Evolutionary conservation across 768 basidiomycete genomes (phyloP), one percentile per base, ranked within the genome.

Genomic region (Tulasnella sp.): DNA sequence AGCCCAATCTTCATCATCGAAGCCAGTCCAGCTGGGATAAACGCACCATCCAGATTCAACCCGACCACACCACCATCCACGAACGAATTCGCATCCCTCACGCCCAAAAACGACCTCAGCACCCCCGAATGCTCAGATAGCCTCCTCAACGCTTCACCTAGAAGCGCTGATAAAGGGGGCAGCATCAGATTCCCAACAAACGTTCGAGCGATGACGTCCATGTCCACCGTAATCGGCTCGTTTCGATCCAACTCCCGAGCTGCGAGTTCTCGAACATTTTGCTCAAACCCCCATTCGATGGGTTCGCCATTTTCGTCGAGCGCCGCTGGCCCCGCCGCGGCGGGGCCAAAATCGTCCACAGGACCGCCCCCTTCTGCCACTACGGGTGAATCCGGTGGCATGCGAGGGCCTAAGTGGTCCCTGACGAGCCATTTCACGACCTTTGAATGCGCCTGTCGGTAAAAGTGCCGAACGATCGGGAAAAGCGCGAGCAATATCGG

Each of bases 241-340:
- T 67, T 67, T 25, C 75, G 68, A 31, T 76, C 75, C 39, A 70
- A 37, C 25, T 39, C 73, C 58, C 58, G 25, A 9, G 52, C 73
- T 6, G 37, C 40, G 67, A 76, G n/a, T 19, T 76, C 75, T 15
- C 49, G 8, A 11, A 70, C 40, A 36, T 70, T 42, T 40, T 49
- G 72, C 40, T 73, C 52, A n/a, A 73, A 64, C 29, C 58, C 58
- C 54, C 54, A 58, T 29, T 58, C 54, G 34, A 49, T 45, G n/a
- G 72, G 69, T 12, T 71, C 69, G 8, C 36, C 69, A 19, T 45
- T 14, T 45, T 45, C 42, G 15, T 45, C 42, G 8, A 71, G 36
- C n/a, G 36, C 69, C 8, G 22, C 69, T 2, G 29, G 37, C 1
- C 69, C 71, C 15, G 64, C 15, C 15, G 64, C 7, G 25, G 36